A percentile compares a stretch with the other conserved stretches of the same genome.
These are phyloP conservation scores for Pleoardoris graminearum DNA, from an alignment of 2,329 filamentous ascomycete species.

Conservation along the genomic window DNA sequence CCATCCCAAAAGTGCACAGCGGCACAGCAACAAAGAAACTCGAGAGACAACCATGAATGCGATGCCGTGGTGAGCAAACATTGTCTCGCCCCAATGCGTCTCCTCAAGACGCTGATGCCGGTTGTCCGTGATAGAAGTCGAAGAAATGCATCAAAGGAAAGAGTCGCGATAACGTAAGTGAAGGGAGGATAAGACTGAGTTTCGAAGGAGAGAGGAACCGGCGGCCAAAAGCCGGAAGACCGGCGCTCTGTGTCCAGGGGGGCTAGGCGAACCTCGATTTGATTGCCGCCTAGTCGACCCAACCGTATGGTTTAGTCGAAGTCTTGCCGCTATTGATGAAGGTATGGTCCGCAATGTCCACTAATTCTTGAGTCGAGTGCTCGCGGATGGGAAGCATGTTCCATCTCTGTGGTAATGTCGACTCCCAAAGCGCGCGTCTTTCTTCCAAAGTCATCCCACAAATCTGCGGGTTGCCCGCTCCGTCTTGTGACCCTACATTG, in stretches of 20 bases:
- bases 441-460: not conserved
- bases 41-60: slow-evolving; percentile 1
- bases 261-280: not conserved
- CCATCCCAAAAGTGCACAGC: not conserved
- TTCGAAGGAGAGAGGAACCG: not conserved
- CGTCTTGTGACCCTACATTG: not conserved
- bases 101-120: not conserved
- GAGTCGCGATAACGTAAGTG: not conserved
- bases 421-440: slow-evolving; percentile 3
- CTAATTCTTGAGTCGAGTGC: not conserved
- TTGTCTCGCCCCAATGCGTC: slow-evolving; percentile 1
- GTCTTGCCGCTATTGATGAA: slow-evolving; percentile 2
- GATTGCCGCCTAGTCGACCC: not conserved
- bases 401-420: not conserved
- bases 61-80: slow-evolving; percentile 4
- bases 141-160: not conserved
- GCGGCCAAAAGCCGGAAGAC: too few species aligned
- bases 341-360: not conserved
- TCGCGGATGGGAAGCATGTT: not conserved
- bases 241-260: not conserved
- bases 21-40: not conserved
- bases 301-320: not conserved
- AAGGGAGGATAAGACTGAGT: not conserved
- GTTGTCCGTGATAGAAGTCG: not conserved
- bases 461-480: not conserved